phyloP scores from a whole-genome alignment of 2,329 filamentous ascomycete species.

The Fusarium sp. region DNA sequence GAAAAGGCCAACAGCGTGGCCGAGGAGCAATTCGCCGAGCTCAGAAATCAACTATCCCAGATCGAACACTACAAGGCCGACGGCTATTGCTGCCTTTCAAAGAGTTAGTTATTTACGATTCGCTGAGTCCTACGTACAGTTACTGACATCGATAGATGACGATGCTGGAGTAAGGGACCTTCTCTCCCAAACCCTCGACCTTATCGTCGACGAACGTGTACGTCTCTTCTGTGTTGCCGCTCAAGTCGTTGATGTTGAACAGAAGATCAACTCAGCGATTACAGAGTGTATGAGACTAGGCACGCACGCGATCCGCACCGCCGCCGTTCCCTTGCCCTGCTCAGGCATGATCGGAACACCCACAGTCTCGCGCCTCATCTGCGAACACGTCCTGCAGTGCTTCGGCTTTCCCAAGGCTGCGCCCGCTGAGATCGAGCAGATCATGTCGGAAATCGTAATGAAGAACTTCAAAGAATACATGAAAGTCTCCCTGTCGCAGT shows the following conservation, averaged over 20 bases:
- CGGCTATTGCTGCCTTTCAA: conserved; percentile 46
- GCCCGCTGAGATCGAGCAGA: conserved; percentile 40
- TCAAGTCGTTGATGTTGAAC: conserved; percentile 50
- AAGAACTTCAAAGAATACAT: conserved; percentile 42
- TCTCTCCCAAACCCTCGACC: conserved; percentile 46
- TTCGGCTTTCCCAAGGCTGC: conserved; percentile 48
- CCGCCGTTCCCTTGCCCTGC: conserved; percentile 44
- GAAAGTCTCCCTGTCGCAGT: conserved; percentile 43
- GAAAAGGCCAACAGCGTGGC: conserved; percentile 41
- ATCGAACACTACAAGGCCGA: conserved; percentile 49
- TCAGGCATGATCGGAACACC: conserved; percentile 46
- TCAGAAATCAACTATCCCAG: conserved; percentile 43
- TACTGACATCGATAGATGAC: conserved; percentile 30
- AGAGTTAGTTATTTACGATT: neutral
- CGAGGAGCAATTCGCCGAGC: conserved; percentile 41
- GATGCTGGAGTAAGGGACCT: conserved; percentile 45
- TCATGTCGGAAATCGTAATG: conserved; percentile 46
- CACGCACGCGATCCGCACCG: conserved; percentile 47
- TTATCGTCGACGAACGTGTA: conserved; percentile 50
- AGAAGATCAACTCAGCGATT: conserved; percentile 51
- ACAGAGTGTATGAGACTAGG: conserved; percentile 50
- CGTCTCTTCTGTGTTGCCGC: conserved; percentile 50
- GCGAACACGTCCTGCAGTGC: conserved; percentile 47
- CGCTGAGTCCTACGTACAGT: fast-evolving
- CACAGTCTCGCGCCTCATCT: conserved; percentile 48